phyloP scores from a whole-genome alignment of 2,329 filamentous ascomycete genomes.

The Verticillium nonalfalfae region DNA sequence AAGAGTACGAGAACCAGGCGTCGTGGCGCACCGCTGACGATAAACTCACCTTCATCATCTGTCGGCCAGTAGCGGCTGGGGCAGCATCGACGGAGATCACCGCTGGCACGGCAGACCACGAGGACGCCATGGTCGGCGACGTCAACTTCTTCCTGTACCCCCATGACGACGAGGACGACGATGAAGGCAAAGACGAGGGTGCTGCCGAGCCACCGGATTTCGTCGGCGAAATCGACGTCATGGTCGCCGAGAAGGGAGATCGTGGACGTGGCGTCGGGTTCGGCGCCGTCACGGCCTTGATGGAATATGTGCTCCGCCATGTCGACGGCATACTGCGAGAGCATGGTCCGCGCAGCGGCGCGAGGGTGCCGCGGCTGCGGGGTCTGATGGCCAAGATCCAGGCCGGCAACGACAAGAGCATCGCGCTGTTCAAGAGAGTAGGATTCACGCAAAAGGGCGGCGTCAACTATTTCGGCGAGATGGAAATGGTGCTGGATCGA shows the following conservation, averaged over 20 bases:
- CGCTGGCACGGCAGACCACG: slow-evolving; percentile 44
- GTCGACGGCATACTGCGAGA: slow-evolving; percentile 45
- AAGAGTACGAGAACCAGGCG: slow-evolving; percentile 88
- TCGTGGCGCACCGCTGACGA: slow-evolving; percentile 77
- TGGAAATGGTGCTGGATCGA: slow-evolving; percentile 38
- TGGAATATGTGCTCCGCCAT: slow-evolving; percentile 59
- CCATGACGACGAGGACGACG: slow-evolving; percentile 43
- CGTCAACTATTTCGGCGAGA: slow-evolving; percentile 55
- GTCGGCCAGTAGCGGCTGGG: slow-evolving; percentile 35
- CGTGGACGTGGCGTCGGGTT: slow-evolving; percentile 60
- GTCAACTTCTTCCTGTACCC: slow-evolving; percentile 74
- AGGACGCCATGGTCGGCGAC: slow-evolving; percentile 61
- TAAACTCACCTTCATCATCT: slow-evolving; percentile 90
- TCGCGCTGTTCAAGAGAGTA: slow-evolving; percentile 42
- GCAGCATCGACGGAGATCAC: slow-evolving; percentile 11
- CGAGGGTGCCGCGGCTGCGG: slow-evolving; percentile 27
- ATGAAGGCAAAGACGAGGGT: no score
- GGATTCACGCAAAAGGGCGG: slow-evolving; percentile 45
- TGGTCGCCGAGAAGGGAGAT: slow-evolving; percentile 61
- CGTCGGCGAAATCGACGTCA: slow-evolving; percentile 76
- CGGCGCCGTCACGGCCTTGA: slow-evolving; percentile 58
- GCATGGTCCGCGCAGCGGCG: slow-evolving; percentile 21
- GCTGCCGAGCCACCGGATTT: slow-evolving; percentile 20
- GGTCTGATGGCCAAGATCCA: slow-evolving; percentile 54
- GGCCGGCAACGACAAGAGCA: slow-evolving; percentile 44